Conservation (phyloP, 1,284 basidiomycete genomes). For the Wolfiporia cocos region DNA sequence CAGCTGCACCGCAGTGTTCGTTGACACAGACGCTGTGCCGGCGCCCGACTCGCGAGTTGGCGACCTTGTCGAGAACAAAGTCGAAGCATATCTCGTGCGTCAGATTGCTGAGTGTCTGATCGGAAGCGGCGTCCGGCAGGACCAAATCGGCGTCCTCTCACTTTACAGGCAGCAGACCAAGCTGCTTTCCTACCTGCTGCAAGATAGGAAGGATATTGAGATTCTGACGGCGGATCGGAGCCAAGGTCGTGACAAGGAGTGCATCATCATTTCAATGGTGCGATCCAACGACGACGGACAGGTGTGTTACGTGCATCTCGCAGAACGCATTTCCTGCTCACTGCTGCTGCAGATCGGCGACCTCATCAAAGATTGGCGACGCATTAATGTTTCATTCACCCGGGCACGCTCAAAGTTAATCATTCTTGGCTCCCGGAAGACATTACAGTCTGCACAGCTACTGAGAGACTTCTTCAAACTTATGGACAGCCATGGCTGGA, state of each 20-base stretch:
- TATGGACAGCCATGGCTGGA: conserved; percentile 70
- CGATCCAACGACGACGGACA: conserved; percentile 74
- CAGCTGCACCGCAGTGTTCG: conserved; percentile 83
- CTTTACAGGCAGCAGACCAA: conserved; percentile 96
- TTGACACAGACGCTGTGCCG: conserved; percentile 85
- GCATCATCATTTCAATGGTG: conserved; percentile 90
- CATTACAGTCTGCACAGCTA: conserved; percentile 57
- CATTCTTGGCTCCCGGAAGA: conserved; percentile 81
- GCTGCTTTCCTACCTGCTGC: conserved; percentile 58
- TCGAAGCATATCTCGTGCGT: conserved; percentile 64
- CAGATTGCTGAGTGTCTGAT: conserved; percentile 67
- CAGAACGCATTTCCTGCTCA: too few relatives aligned
- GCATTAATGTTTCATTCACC: conserved; percentile 97
- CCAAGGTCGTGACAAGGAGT: conserved; percentile 96
- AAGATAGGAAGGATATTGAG: conserved; percentile 59
- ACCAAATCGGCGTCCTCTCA: conserved; percentile 85
- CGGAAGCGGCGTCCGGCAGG: conserved; percentile 54
- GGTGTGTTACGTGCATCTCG: too few relatives aligned
- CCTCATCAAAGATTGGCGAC: conserved; percentile 88
- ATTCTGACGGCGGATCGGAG: conserved; percentile 92
- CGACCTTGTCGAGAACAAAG: conserved; percentile 83
- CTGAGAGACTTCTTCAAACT: conserved; percentile 70
- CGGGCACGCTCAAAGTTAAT: conserved; percentile 87
- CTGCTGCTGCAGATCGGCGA: conserved; percentile 89
- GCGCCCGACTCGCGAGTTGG: conserved; percentile 79